Conservation (phyloP, 495 filamentous ascomycete genomes). For the Staphylotrichum longicolle region DNA sequence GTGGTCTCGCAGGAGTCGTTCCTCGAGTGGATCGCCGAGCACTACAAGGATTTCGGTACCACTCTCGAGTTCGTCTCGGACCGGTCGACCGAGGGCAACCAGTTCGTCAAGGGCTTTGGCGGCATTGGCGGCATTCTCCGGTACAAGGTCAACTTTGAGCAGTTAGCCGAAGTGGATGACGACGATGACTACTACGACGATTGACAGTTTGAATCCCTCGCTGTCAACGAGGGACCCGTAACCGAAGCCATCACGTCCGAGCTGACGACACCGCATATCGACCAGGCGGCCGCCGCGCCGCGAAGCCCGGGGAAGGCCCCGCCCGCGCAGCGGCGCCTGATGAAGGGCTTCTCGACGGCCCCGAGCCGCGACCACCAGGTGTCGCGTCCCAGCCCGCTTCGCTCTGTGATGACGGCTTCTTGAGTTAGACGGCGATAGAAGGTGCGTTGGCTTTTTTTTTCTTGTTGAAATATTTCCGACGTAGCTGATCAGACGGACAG, state of each 20-base stretch:
- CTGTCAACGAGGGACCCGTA: slow-evolving; percentile 74
- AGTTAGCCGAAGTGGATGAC: slow-evolving; percentile 89
- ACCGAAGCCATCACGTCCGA: slow-evolving; percentile 66
- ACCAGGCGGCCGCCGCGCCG: slow-evolving; percentile 35
- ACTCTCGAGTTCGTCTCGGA: slow-evolving; percentile 98
- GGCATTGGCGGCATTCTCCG: slow-evolving; percentile 95
- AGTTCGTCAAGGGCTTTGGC: slow-evolving; percentile 99
- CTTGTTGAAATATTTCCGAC: too few species aligned
- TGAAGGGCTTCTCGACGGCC: slow-evolving; percentile 40
- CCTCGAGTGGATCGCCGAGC: slow-evolving; percentile 97
- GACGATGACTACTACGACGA: slow-evolving; percentile 99
- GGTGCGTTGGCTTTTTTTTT: background rate
- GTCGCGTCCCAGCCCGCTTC: slow-evolving; percentile 57
- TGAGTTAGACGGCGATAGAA: slow-evolving; percentile 42
- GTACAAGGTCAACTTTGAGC: slow-evolving; percentile 99
- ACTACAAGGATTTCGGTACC: slow-evolving; percentile 95
- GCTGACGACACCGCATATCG: slow-evolving; percentile 43
- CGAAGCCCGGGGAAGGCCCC: slow-evolving; percentile 39
- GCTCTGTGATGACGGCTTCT: slow-evolving; percentile 57
- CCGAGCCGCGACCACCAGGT: slow-evolving; percentile 41
- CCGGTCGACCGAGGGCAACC: slow-evolving; percentile 93
- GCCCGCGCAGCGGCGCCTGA: slow-evolving; percentile 41
- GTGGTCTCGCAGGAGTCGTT: slow-evolving; percentile 78
- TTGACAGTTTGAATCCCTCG: slow-evolving; percentile 94
- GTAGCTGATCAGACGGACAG: slow-evolving; percentile 10